These are phyloP conservation scores for Trametes coccinea DNA, from an alignment of 768 basidiomycete genomes.

Conservation along the genomic window DNA sequence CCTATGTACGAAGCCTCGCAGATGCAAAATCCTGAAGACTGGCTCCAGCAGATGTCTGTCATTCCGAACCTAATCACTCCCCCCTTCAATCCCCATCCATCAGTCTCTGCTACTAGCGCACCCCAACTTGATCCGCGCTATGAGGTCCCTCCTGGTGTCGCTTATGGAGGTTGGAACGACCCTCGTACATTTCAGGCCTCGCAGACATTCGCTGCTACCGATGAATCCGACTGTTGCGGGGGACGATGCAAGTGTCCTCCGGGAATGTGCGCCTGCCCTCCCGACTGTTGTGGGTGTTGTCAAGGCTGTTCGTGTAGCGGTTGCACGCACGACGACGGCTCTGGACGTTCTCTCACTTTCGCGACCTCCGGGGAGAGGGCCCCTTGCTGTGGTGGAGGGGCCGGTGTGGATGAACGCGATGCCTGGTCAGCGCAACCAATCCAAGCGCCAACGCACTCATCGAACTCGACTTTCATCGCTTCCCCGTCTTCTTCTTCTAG, in stretches of 20 bases:
- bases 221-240: conserved; percentile 31
- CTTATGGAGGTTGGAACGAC: conserved; percentile 24
- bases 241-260: conserved; percentile 37
- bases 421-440: no score
- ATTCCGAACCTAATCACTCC: conserved; percentile 33
- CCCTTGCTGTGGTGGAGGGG: conserved; percentile 26
- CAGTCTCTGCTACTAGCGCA: not conserved
- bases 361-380: conserved; percentile 39
- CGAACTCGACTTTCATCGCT: no score
- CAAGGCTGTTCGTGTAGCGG: conserved; percentile 34
- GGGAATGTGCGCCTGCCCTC: conserved; percentile 36
- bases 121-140: conserved; percentile 16
- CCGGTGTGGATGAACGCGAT: not conserved
- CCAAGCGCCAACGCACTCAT: no score
- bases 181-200: conserved; percentile 12
- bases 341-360: conserved; percentile 31
- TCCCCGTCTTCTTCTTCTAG: no score
- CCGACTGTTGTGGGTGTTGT: conserved; percentile 34
- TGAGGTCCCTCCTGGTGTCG: conserved; percentile 20
- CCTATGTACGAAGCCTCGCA: conserved; percentile 44
- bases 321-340: conserved; percentile 25
- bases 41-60: conserved; percentile 53
- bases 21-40: conserved; percentile 54
- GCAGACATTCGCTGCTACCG: conserved; percentile 18
- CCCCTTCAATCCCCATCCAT: not conserved